Evolutionary conservation across 1,139 yeast genomes (phyloP).

Genomic region (Blastobotrys illinoisensis): DNA sequence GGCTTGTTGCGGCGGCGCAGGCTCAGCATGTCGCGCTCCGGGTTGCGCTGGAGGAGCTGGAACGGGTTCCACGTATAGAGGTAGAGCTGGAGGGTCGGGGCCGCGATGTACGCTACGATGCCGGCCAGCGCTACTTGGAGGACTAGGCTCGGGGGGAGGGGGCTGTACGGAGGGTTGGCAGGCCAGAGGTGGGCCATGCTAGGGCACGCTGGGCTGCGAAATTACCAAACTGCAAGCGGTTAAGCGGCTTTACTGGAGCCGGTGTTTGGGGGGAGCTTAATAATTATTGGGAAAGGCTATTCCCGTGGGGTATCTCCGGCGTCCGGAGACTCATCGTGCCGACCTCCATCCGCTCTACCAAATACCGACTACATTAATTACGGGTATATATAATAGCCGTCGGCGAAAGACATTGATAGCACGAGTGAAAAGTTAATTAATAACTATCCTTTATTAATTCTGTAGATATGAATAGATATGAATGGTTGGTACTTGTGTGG

Average conservation of each 20-base stretch:
- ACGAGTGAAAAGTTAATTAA: too few relatives aligned
- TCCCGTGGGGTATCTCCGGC: too few relatives aligned
- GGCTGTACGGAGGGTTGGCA: not conserved
- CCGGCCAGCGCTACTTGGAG: not conserved
- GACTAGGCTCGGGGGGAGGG: not conserved
- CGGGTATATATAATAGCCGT: too few relatives aligned
- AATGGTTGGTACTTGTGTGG: too few relatives aligned
- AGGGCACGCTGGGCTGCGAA: not conserved
- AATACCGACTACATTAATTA: too few relatives aligned
- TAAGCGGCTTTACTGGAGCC: not conserved
- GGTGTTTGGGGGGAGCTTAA: not conserved
- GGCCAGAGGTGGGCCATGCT: not conserved
- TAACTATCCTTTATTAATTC: too few relatives aligned
- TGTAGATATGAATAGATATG: too few relatives aligned
- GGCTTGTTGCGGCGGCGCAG: conserved; percentile 19
- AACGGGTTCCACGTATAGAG: conserved; percentile 14
- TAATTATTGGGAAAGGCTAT: not conserved
- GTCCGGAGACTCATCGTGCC: too few relatives aligned
- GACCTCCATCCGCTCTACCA: too few relatives aligned
- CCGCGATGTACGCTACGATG: conserved; percentile 9
- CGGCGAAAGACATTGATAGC: too few relatives aligned
- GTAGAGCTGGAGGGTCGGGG: conserved; percentile 8
- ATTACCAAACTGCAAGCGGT: not conserved
- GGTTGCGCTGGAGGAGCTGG: conserved; percentile 9
- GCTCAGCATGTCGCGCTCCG: conserved; percentile 10